Percentiles rank a stretch among this genome's conserved stretches.
phyloP scores from a whole-genome alignment of 129 eudicot species.

The Pittosporum tobira region DNA sequence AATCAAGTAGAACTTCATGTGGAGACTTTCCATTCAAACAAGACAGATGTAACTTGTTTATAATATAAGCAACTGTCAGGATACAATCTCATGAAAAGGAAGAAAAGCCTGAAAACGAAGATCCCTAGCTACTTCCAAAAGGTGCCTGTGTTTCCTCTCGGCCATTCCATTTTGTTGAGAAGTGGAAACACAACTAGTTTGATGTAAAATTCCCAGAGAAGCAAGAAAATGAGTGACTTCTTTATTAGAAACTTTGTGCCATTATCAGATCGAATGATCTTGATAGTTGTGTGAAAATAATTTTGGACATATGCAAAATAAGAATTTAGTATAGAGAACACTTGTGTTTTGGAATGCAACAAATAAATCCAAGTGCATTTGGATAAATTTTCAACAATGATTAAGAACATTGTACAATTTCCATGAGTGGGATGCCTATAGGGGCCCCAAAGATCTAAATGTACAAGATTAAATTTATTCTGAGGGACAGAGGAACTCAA shows the following conservation, averaged over 20 bases:
- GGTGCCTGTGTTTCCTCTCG: slow-evolving; percentile 8
- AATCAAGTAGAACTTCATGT: background rate
- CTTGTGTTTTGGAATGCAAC: too few species aligned
- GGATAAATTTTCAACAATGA: background rate
- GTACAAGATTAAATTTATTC: background rate
- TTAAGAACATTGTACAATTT: too few species aligned
- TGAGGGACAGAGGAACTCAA: background rate
- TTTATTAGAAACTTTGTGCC: background rate
- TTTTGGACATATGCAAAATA: too few species aligned
- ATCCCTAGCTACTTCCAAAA: background rate
- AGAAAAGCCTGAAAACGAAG: background rate
- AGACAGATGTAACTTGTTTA: background rate
- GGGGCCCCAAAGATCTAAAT: background rate
- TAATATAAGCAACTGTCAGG: slow-evolving; percentile 1
- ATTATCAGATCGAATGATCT: background rate
- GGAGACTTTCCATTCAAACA: background rate
- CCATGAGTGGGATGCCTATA: background rate
- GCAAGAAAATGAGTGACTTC: too few species aligned
- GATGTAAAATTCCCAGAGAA: slow-evolving; percentile 6
- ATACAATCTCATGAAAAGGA: slow-evolving; percentile 13
- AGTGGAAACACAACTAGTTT: background rate
- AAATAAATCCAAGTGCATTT: slow-evolving; percentile 5
- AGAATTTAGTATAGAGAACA: too few species aligned
- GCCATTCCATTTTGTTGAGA: slow-evolving; percentile 12
- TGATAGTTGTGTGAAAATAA: background rate